phyloP scores from a whole-genome alignment of 805 yeast species.

The Ogataea haglerorum region DNA sequence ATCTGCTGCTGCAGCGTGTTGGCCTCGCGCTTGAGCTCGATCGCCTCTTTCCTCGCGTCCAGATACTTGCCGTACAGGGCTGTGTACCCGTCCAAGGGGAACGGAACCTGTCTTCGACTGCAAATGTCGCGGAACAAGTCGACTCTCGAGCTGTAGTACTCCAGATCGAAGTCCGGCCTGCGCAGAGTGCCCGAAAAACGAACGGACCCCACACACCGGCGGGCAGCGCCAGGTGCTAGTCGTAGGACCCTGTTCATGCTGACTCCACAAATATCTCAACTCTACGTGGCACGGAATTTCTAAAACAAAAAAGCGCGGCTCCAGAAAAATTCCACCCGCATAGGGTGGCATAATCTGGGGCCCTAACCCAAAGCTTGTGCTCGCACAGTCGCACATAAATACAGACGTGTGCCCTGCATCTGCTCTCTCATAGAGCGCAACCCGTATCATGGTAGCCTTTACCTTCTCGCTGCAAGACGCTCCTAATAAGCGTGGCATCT shows the following conservation, averaged over 20 bases:
- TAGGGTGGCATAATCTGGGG: no score
- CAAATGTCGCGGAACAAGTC: constrained; percentile 31
- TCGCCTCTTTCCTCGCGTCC: constrained; percentile 11
- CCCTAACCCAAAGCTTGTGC: no score
- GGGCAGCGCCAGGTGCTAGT: neutral
- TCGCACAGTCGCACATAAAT: neutral
- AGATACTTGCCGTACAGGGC: constrained; percentile 18
- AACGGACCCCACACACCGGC: neutral
- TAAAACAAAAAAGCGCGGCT: constrained; percentile 9
- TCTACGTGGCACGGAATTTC: neutral
- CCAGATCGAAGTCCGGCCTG: constrained; percentile 36
- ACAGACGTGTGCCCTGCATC: neutral
- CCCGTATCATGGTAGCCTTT: constrained; percentile 9
- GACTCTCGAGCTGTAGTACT: constrained; percentile 29
- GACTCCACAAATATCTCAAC: no score
- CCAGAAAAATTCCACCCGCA: neutral
- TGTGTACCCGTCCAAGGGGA: constrained; percentile 24
- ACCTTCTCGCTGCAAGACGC: constrained; percentile 7
- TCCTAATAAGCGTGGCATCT: constrained; percentile 9
- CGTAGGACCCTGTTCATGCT: no score
- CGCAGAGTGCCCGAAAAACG: constrained; percentile 26
- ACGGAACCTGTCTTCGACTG: constrained; percentile 31
- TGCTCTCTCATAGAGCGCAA: neutral
- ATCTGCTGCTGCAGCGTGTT: constrained; percentile 21
- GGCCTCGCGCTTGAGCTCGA: constrained; percentile 22